phyloP scores from a whole-genome alignment of 495 filamentous ascomycete species.

The Trichoderma virens region DNA sequence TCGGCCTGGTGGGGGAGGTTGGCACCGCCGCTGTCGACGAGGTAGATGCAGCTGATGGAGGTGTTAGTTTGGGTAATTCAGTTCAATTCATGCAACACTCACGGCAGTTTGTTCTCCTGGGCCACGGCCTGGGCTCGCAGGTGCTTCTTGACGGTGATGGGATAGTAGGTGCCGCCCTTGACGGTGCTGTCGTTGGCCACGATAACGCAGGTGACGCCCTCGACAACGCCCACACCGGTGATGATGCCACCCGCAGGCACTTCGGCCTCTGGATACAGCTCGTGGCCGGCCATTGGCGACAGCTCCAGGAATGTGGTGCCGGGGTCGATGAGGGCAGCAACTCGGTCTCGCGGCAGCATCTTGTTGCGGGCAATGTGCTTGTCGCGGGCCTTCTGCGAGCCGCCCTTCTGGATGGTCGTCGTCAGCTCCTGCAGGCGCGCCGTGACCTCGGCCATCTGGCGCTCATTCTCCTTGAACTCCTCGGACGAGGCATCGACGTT shows the following conservation, averaged over 20 bases:
- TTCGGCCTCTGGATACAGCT: conserved; percentile 72
- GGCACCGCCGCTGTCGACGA: conserved; percentile 93
- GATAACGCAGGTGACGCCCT: conserved; percentile 88
- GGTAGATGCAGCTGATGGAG: conserved; percentile 66
- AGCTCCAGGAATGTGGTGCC: conserved; percentile 89
- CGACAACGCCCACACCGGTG: conserved; percentile 83
- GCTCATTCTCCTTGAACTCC: conserved; percentile 75
- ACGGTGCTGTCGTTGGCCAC: conserved; percentile 97
- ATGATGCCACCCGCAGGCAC: conserved; percentile 77
- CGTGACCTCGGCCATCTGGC: conserved; percentile 68
- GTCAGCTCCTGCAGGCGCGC: conserved; percentile 61
- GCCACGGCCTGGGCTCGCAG: conserved; percentile 87
- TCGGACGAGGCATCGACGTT: conserved; percentile 66
- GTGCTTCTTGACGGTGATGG: conserved; percentile 97
- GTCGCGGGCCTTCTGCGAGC: conserved; percentile 72
- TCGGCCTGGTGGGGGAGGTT: conserved; percentile 95
- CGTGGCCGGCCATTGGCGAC: conserved; percentile 77
- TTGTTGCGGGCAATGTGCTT: conserved; percentile 86
- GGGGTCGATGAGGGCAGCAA: conserved; percentile 80
- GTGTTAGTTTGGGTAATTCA: conserved; percentile 13
- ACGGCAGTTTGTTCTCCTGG: conserved; percentile 69
- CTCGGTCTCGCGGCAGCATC: conserved; percentile 88
- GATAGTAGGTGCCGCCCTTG: conserved; percentile 98
- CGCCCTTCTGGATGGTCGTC: conserved; percentile 61
- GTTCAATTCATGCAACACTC: conserved; percentile 16